These are phyloP conservation scores for Mortierella sp. DNA, from an alignment of 371 early-diverging fungal genomes.

Conservation along the genomic window DNA sequence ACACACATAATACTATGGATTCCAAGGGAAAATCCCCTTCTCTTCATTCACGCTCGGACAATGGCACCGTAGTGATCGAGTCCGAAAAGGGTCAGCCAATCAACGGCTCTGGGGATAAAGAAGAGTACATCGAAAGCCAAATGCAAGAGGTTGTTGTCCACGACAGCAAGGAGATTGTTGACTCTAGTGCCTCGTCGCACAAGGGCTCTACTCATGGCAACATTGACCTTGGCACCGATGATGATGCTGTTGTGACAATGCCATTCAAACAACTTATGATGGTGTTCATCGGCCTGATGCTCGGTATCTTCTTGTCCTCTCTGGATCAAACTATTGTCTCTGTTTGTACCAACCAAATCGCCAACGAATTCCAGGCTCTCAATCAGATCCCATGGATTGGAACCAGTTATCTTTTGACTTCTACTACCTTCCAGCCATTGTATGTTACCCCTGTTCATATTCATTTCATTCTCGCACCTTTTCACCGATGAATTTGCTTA, in stretches of 20 bases:
- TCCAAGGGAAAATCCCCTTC: conserved; percentile 27
- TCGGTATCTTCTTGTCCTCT: conserved; percentile 75
- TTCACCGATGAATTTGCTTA: neutral
- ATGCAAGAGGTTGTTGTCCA: conserved; percentile 15
- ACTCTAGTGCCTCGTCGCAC: conserved; percentile 17
- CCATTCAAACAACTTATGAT: conserved; percentile 51
- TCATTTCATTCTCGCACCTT: neutral
- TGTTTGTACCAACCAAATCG: conserved; percentile 65
- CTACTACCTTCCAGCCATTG: conserved; percentile 64
- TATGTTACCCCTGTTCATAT: conserved; percentile 3
- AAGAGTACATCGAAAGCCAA: conserved; percentile 23
- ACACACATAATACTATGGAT: conserved; percentile 14
- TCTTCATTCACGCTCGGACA: conserved; percentile 40
- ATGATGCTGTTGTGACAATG: conserved; percentile 14
- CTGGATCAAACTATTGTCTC: conserved; percentile 82
- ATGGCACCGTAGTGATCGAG: conserved; percentile 34
- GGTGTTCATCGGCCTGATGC: conserved; percentile 57
- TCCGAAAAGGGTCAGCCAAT: conserved; percentile 25
- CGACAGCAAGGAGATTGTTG: neutral
- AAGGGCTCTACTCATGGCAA: conserved; percentile 27
- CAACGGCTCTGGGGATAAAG: too few species aligned
- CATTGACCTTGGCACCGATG: conserved; percentile 17
- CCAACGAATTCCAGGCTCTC: conserved; percentile 67
- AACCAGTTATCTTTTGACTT: conserved; percentile 71
- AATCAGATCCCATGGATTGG: conserved; percentile 75